A percentile compares a stretch with the other conserved stretches of the same genome.
phyloP scores from a whole-genome alignment of 192 early-diverging fungal species.

The Gonapodya sp. region DNA sequence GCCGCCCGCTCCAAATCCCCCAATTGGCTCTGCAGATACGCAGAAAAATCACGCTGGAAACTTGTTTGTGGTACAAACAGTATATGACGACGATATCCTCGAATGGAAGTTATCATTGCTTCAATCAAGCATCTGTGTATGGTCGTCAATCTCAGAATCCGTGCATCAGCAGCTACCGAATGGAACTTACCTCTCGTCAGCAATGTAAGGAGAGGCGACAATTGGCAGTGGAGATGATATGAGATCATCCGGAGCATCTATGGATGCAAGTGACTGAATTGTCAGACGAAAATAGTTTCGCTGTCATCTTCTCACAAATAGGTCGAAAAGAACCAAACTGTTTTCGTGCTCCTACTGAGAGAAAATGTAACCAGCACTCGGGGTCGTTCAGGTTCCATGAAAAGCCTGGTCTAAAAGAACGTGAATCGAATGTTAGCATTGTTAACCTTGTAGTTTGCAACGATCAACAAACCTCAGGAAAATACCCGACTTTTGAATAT shows the following conservation, averaged over 20 bases:
- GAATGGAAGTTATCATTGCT: background rate
- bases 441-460: background rate
- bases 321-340: background rate
- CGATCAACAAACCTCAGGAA: slow-evolving; percentile 10
- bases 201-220: background rate
- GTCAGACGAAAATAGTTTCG: too few relatives aligned
- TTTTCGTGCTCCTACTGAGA: slow-evolving; percentile 4
- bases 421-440: background rate
- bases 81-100: background rate
- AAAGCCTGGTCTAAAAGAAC: slow-evolving; percentile 20
- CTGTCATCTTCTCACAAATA: background rate
- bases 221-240: background rate
- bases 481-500: slow-evolving; percentile 25
- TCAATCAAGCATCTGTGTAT: background rate
- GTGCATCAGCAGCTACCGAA: background rate
- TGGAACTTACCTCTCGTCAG: background rate
- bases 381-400: slow-evolving; percentile 28
- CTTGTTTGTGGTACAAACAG: background rate
- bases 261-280: too few relatives aligned
- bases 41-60: background rate
- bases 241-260: background rate
- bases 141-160: background rate
- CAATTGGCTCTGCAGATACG: background rate
- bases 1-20: background rate
- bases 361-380: slow-evolving; percentile 28